Conservation (phyloP, 148 eudicot genomes). For the Persicaria tinctoria region DNA sequence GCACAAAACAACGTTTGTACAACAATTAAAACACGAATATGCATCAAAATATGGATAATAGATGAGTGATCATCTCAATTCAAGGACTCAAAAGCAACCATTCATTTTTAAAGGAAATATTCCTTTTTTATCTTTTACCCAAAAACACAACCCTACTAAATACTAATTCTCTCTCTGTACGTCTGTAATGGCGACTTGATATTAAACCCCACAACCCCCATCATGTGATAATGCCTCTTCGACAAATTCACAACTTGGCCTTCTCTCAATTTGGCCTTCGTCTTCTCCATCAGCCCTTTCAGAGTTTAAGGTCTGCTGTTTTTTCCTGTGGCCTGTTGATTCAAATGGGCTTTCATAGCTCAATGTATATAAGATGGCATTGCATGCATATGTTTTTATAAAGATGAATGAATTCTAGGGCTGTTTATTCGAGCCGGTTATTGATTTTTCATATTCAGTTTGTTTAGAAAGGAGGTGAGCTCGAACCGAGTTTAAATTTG, state of each 20-base stretch:
- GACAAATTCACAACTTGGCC: neutral
- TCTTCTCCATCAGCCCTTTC: neutral
- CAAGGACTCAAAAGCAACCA: neutral
- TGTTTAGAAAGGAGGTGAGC: too few relatives aligned
- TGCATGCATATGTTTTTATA: too few relatives aligned
- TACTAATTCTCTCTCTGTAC: neutral
- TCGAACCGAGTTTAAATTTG: too few relatives aligned
- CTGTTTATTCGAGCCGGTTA: too few relatives aligned
- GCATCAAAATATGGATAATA: too few relatives aligned
- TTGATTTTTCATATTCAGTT: too few relatives aligned
- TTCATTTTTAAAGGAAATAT: neutral
- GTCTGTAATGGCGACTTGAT: constrained; percentile 4
- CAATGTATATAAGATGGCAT: too few relatives aligned
- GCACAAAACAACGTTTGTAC: too few relatives aligned
- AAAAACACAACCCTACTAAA: neutral
- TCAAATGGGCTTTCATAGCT: neutral
- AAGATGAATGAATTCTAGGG: too few relatives aligned
- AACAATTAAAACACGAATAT: too few relatives aligned
- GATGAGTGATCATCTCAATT: neutral
- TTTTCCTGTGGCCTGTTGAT: neutral
- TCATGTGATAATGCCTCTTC: neutral
- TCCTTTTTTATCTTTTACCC: constrained; percentile 7
- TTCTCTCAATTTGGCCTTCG: neutral
- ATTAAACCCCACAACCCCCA: neutral
- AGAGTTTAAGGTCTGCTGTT: neutral